phyloP scores from a whole-genome alignment of 2,329 filamentous ascomycete genomes.

The Trichoderma koningii region DNA sequence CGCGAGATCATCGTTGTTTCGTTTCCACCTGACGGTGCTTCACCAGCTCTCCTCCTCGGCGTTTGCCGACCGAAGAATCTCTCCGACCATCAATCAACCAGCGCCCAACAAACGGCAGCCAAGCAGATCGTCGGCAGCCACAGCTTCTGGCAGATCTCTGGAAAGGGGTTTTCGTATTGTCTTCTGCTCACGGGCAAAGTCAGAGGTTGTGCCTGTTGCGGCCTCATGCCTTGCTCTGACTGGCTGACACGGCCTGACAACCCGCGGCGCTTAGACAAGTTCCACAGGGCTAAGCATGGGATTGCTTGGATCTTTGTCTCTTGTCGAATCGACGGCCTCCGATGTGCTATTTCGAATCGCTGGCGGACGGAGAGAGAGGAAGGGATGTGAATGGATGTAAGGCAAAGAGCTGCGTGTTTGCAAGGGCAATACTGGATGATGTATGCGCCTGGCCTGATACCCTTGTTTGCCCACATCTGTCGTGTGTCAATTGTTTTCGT shows the following conservation, averaged over 20 bases:
- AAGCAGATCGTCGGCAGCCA: background rate
- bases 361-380: no score
- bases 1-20: background rate
- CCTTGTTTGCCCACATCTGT: background rate
- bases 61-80: no score
- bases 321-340: constrained; percentile 22
- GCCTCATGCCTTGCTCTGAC: constrained; percentile 2
- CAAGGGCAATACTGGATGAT: background rate
- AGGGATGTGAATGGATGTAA: no score
- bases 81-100: no score
- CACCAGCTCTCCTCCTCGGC: no score
- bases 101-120: background rate
- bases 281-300: background rate
- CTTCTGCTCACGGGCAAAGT: background rate
- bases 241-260: constrained; percentile 8
- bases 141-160: background rate
- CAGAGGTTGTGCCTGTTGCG: constrained; percentile 17
- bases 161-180: background rate
- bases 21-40: background rate
- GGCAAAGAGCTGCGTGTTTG: background rate
- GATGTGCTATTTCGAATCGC: constrained; percentile 5
- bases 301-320: background rate
- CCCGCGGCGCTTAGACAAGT: constrained; percentile 17
- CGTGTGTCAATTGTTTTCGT: background rate
- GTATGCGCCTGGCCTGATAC: constrained; percentile 5